Evolutionary conservation across 805 yeast genomes (phyloP).

Genomic region (Metschnikowia colocasiae): DNA sequence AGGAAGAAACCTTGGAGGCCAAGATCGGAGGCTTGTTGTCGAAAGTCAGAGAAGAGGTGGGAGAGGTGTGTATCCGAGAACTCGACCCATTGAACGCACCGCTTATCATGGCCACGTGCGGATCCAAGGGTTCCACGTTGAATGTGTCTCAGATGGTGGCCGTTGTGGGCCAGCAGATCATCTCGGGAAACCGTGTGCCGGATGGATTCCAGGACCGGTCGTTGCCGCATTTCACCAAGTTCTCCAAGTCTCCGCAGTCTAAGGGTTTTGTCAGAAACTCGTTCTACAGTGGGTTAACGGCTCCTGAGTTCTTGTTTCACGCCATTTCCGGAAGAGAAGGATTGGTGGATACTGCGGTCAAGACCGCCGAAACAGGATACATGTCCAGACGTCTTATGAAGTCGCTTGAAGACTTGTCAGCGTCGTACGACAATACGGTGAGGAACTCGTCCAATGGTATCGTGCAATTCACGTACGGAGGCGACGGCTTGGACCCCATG

Average conservation of each 20-base stretch:
- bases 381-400: constrained; percentile 98
- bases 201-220: constrained; percentile 99
- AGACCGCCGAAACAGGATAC: constrained; percentile 98
- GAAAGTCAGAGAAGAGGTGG: constrained; percentile 97
- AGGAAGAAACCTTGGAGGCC: constrained; percentile 96
- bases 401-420: constrained; percentile 91
- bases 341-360: constrained; percentile 97
- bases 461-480: constrained; percentile 97
- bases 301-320: constrained; percentile 98
- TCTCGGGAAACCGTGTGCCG: constrained; percentile 97
- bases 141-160: constrained; percentile 99
- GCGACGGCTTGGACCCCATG: constrained; percentile 96
- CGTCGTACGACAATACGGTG: constrained; percentile 90
- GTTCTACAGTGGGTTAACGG: constrained; percentile 93
- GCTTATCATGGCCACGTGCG: constrained; percentile 98
- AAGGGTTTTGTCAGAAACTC: constrained; percentile 98
- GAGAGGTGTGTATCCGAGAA: constrained; percentile 94
- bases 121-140: constrained; percentile 96
- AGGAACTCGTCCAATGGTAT: constrained; percentile 94
- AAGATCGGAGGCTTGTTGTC: constrained; percentile 94
- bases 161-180: constrained; percentile 98
- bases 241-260: constrained; percentile 94
- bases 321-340: constrained; percentile 99
- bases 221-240: constrained; percentile 92
- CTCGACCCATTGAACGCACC: constrained; percentile 91